These are phyloP conservation scores for Didymella pinodella DNA, from an alignment of 2,329 filamentous ascomycete genomes.

Conservation along the genomic window DNA sequence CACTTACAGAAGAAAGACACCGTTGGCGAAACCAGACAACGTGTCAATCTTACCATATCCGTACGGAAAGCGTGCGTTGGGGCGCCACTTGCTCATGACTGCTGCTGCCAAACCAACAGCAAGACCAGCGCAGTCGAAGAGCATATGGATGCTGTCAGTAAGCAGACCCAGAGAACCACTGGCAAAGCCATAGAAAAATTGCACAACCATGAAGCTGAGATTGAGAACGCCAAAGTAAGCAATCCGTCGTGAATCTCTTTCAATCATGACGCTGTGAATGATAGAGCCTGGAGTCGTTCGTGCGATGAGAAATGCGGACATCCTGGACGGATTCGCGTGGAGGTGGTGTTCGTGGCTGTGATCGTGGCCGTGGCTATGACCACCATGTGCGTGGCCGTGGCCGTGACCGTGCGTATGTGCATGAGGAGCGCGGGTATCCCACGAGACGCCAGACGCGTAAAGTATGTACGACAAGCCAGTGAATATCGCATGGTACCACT, in stretches of 20 bases:
- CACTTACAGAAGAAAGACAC: slow-evolving; percentile 85
- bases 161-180: slow-evolving; percentile 94
- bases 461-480: slow-evolving; percentile 37
- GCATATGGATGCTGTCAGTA: slow-evolving; percentile 98
- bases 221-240: slow-evolving; percentile 99
- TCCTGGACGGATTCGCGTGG: slow-evolving; percentile 65
- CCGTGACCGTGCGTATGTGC: slow-evolving; percentile 37
- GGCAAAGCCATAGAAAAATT: slow-evolving; percentile 91
- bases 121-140: slow-evolving; percentile 95
- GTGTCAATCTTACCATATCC: slow-evolving; percentile 98
- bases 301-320: slow-evolving; percentile 77
- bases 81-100: slow-evolving; percentile 96
- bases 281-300: slow-evolving; percentile 76
- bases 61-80: slow-evolving; percentile 87
- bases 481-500: slow-evolving; percentile 28
- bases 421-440: slow-evolving; percentile 48
- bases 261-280: slow-evolving; percentile 82
- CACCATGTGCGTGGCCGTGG: slow-evolving; percentile 40
- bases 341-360: slow-evolving; percentile 46
- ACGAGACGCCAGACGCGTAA: slow-evolving; percentile 50
- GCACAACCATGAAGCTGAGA: slow-evolving; percentile 91
- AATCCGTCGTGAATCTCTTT: slow-evolving; percentile 92
- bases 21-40: slow-evolving; percentile 94
- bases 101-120: slow-evolving; percentile 89
- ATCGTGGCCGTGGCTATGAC: slow-evolving; percentile 42